Base-by-base conservation (phyloP, 805 yeast genomes). In the Metschnikowia peoriensis region DNA sequence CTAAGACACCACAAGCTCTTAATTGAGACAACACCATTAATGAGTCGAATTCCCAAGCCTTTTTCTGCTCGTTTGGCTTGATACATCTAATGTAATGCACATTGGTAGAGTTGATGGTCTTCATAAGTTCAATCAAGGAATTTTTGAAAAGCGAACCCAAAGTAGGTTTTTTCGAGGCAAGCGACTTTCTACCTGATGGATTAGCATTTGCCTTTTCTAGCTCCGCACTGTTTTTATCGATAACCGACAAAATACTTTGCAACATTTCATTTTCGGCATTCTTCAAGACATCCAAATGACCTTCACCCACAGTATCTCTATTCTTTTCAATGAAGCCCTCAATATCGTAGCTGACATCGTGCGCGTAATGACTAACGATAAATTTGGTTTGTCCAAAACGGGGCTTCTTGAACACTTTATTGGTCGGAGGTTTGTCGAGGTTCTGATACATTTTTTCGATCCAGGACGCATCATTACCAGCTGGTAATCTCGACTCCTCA, bases 1-100 rank as follows among this genome's bases (percentile, higher is more conserved):
- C 99, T 61, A 93, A 77, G 44, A 93, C 98, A 86, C 99, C 99
- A 78, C 99, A 93, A 6, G 99, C 99, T 67, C 99, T 83, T 57
- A 93, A 79, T 71, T 93, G 99, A 6, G 96, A 86, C 55, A 94
- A 78, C 12, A 93, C 98, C 97, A 93, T 92, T 41, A 91, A 80
- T 14, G 96, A 90, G 65, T 91, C 96, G 70, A 93, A 93, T 67
- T 85, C 87, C 98, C 99, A 93, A 1, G 98, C 97, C 55, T 83
- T 86, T 70, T 94, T 93, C 58, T 84, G 85, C 64, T 91, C 97
- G 68, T 93, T 93, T 6, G 99, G 98, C 70, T 93, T 93, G 67
- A 94, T 93, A 78, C 99, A 93, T 67, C 99, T 86, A 66, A 93
- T 93, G 66, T 93, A 93, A 69, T 93, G 99, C 38, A 87, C 99